Conservation (phyloP, 2,329 filamentous ascomycete genomes). For the Hypoxylon sp. region DNA sequence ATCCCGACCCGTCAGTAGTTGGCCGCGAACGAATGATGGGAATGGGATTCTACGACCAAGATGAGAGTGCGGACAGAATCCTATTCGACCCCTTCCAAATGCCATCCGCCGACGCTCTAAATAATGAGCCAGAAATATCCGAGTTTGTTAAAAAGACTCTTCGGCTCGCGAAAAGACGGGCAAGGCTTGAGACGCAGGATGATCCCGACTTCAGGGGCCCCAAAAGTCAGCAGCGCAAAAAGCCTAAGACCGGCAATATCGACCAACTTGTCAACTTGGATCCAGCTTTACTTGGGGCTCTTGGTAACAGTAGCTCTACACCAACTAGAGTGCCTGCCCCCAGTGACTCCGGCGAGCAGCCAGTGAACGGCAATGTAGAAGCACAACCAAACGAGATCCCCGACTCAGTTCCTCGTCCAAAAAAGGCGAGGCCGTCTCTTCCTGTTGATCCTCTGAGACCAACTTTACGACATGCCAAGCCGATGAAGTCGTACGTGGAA, state of each 20-base stretch:
- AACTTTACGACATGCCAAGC: conserved; percentile 65
- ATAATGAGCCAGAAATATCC: conserved; percentile 62
- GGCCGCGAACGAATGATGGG: conserved; percentile 66
- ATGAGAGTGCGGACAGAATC: conserved; percentile 69
- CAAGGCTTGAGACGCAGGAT: conserved; percentile 65
- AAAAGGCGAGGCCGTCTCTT: conserved; percentile 48
- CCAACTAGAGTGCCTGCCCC: conserved; percentile 38
- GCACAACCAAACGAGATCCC: conserved; percentile 38
- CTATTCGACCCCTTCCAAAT: conserved; percentile 71
- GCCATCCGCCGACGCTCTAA: conserved; percentile 61
- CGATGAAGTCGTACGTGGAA: conserved; percentile 65
- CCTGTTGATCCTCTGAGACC: conserved; percentile 61
- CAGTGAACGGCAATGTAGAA: conserved; percentile 30
- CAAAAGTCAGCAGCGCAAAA: conserved; percentile 60
- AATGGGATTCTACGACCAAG: conserved; percentile 72
- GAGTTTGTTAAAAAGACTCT: conserved; percentile 69
- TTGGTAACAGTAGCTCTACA: conserved; percentile 47
- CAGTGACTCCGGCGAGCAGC: conserved; percentile 34
- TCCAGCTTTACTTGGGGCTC: conserved; percentile 62
- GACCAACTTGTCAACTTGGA: conserved; percentile 62
- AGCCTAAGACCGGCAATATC: conserved; percentile 55
- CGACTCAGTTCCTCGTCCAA: conserved; percentile 28
- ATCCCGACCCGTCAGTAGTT: conserved; percentile 63
- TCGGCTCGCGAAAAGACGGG: conserved; percentile 66
- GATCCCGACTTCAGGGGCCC: conserved; percentile 66